These are phyloP conservation scores for Trichosporon inkin DNA, from an alignment of 1,284 basidiomycete genomes.

Conservation along the genomic window DNA sequence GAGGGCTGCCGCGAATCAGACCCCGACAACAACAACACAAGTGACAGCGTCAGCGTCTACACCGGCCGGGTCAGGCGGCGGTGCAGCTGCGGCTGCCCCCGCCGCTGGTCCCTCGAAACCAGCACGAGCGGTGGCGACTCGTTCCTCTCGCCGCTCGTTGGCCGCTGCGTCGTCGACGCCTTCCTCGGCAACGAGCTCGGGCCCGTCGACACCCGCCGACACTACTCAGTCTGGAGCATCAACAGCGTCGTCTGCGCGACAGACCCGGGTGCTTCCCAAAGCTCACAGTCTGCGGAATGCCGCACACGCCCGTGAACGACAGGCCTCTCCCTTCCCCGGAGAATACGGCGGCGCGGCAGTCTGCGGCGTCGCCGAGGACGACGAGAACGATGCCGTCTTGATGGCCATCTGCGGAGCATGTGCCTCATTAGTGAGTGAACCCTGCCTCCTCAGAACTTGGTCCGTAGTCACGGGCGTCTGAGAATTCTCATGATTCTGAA, in stretches of 20 bases:
- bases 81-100: constrained; percentile 5
- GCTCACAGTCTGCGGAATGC: constrained; percentile 41
- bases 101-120: constrained; percentile 1
- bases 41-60: background rate
- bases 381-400: constrained; percentile 44
- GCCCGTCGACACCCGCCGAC: constrained; percentile 10
- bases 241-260: constrained; percentile 2
- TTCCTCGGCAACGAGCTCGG: constrained; percentile 5
- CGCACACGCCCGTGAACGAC: constrained; percentile 31
- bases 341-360: constrained; percentile 39
- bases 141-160: constrained; percentile 5
- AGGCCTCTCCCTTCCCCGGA: constrained; percentile 39
- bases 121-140: constrained; percentile 7
- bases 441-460: background rate
- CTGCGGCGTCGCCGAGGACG: constrained; percentile 41
- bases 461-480: background rate
- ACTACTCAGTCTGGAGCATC: constrained; percentile 6
- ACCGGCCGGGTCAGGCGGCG: background rate
- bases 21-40: constrained; percentile 9
- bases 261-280: constrained; percentile 32
- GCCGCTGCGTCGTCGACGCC: background rate
- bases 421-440: constrained; percentile 37
- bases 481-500: background rate
- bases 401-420: constrained; percentile 45
- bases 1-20: constrained; percentile 20